These are phyloP conservation scores for Aotearoamyces nothofagi DNA, from an alignment of 2,329 filamentous ascomycete species.

Conservation along the genomic window DNA sequence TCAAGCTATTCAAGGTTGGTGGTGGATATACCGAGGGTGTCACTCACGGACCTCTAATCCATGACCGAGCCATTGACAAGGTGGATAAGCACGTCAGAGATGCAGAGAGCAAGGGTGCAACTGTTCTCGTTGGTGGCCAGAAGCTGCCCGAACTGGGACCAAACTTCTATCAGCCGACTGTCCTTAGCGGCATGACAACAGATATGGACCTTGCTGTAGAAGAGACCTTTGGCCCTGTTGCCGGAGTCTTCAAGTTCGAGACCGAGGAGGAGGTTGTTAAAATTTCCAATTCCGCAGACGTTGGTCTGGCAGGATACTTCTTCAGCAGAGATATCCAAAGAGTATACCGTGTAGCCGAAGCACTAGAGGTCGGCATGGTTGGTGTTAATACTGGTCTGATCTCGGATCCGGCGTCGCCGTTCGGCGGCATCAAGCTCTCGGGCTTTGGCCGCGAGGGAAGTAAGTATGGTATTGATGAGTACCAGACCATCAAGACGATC, in stretches of 20 bases:
- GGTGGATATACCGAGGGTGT: conserved; percentile 53
- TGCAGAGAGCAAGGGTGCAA: conserved; percentile 62
- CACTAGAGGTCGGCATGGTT: conserved; percentile 74
- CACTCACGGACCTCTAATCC: conserved; percentile 75
- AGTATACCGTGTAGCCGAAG: conserved; percentile 46
- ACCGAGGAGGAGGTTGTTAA: conserved; percentile 79
- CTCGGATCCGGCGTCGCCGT: conserved; percentile 36
- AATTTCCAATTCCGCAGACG: conserved; percentile 67
- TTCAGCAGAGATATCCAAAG: conserved; percentile 53
- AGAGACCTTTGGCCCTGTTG: conserved; percentile 93
- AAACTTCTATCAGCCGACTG: conserved; percentile 84
- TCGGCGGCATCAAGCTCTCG: conserved; percentile 40
- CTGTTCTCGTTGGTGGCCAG: conserved; percentile 61
- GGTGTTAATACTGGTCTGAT: conserved; percentile 64
- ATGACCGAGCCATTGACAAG: conserved; percentile 67
- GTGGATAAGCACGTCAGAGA: conserved; percentile 69
- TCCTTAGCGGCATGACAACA: conserved; percentile 71
- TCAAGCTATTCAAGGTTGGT: conserved; percentile 61
- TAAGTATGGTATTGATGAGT: conserved; percentile 36
- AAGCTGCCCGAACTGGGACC: conserved; percentile 57
- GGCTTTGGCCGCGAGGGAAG: conserved; percentile 39
- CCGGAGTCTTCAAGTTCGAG: conserved; percentile 76
- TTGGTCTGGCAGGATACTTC: conserved; percentile 90
- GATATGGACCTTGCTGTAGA: conserved; percentile 76
- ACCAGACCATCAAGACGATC: conserved; percentile 33